A percentile compares a stretch with the other conserved stretches of the same genome.
Conservation (phyloP, 257 asterid genomes). For the Petunia axillaris region DNA sequence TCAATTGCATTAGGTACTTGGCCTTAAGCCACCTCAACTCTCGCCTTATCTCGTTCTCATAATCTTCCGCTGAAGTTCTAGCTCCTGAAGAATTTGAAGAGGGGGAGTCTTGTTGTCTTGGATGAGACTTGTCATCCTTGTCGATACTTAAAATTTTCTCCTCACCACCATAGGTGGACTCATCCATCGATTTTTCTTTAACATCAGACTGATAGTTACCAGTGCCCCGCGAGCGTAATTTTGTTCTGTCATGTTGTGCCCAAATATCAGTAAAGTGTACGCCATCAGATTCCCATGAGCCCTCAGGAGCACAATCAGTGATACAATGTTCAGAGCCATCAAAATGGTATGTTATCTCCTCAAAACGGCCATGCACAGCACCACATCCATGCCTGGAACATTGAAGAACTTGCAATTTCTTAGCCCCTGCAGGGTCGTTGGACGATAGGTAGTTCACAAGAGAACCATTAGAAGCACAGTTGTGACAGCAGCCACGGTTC, state of each 20-base stretch:
- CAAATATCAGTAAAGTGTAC: constrained; percentile 41
- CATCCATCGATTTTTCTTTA: constrained; percentile 25
- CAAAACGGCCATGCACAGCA: constrained; percentile 81
- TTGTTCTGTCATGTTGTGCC: constrained; percentile 45
- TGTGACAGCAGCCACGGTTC: constrained; percentile 41
- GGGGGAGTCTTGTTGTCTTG: constrained; percentile 23
- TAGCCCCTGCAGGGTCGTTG: constrained; percentile 37
- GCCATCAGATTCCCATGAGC: constrained; percentile 41
- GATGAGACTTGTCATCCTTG: constrained; percentile 18
- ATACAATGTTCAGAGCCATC: constrained; percentile 56
- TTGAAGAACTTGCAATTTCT: constrained; percentile 46
- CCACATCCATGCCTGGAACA: constrained; percentile 60
- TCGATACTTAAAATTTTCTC: constrained; percentile 20
- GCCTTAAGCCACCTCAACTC: constrained; percentile 76
- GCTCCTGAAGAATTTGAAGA: constrained; percentile 34
- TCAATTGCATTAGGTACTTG: constrained; percentile 59
- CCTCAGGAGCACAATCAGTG: constrained; percentile 45
- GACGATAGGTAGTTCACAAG: constrained; percentile 36
- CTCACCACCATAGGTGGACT: constrained; percentile 27
- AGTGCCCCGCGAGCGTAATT: constrained; percentile 30
- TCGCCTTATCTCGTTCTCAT: constrained; percentile 52
- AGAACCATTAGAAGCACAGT: constrained; percentile 49
- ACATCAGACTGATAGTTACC: constrained; percentile 24
- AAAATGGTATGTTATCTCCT: constrained; percentile 71
- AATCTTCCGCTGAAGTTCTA: constrained; percentile 31